These are phyloP conservation scores for Phytophthora constricta DNA, from an alignment of 352 stramenopile genomes.

Conservation along the genomic window DNA sequence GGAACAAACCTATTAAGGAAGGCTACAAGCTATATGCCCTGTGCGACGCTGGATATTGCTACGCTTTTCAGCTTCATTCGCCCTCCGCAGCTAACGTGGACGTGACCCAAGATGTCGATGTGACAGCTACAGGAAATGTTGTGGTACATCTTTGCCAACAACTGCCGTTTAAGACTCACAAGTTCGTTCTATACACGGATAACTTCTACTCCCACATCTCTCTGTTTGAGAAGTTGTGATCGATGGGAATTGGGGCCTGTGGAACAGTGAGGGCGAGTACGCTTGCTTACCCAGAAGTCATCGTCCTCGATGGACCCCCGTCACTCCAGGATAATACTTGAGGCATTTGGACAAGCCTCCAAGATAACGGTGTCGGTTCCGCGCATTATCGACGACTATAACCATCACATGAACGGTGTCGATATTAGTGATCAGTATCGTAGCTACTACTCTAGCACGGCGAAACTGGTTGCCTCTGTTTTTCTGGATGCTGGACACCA, in stretches of 20 bases:
- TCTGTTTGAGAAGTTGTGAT: neutral
- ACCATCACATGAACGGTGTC: neutral
- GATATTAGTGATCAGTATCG: neutral
- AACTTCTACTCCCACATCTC: neutral
- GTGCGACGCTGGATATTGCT: neutral
- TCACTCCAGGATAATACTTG: too few relatives aligned
- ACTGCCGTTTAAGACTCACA: neutral
- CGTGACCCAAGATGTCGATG: neutral
- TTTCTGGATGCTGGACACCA: neutral
- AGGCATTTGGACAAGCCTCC: too few relatives aligned
- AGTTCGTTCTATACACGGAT: neutral
- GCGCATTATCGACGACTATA: neutral
- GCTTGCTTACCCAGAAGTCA: too few relatives aligned
- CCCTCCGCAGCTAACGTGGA: too few relatives aligned
- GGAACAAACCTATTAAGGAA: neutral
- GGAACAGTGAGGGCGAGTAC: neutral
- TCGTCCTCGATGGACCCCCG: too few relatives aligned
- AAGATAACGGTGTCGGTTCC: too few relatives aligned
- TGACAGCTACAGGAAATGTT: neutral
- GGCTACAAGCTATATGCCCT: neutral
- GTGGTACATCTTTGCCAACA: neutral
- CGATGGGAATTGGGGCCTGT: neutral
- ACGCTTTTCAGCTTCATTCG: neutral
- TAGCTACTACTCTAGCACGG: neutral
- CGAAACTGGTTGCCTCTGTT: neutral